phyloP scores from a whole-genome alignment of 1,139 yeast species.

The Protomyces lactucae-debilis region DNA sequence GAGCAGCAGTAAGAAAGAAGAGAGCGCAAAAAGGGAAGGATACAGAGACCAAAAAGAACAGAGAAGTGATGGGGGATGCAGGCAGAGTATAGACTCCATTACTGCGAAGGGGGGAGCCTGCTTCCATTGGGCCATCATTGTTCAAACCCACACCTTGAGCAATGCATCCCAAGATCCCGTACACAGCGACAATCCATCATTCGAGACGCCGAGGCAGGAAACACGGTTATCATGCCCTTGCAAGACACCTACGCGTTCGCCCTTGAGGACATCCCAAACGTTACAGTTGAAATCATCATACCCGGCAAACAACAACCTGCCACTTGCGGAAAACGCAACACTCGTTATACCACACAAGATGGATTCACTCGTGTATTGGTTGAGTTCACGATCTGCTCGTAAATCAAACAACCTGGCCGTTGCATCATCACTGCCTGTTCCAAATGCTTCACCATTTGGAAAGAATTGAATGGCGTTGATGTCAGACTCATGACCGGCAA shows the following conservation, averaged over 20 bases:
- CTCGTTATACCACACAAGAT: constrained; percentile 48
- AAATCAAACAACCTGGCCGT: constrained; percentile 66
- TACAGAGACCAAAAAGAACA: not conserved
- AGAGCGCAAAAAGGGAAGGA: not conserved
- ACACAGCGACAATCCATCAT: constrained; percentile 55
- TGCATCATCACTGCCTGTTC: constrained; percentile 79
- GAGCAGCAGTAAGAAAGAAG: not conserved
- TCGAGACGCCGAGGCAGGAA: constrained; percentile 60
- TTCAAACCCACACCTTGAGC: constrained; percentile 28
- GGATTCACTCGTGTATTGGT: constrained; percentile 48
- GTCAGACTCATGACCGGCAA: constrained; percentile 58
- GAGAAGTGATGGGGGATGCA: not conserved
- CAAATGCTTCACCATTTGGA: constrained; percentile 57
- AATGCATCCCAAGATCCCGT: constrained; percentile 41
- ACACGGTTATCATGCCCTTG: constrained; percentile 59
- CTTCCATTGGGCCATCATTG: not conserved
- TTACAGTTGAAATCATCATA: constrained; percentile 53
- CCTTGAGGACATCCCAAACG: constrained; percentile 71
- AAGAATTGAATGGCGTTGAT: constrained; percentile 61
- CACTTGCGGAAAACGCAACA: constrained; percentile 68
- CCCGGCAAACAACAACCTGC: constrained; percentile 68
- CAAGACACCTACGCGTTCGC: constrained; percentile 57
- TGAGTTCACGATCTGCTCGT: constrained; percentile 68
- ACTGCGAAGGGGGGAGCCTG: no score
- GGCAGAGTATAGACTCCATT: not conserved